Conservation (phyloP, 768 basidiomycete species). For the Tephrocybe rancida region DNA sequence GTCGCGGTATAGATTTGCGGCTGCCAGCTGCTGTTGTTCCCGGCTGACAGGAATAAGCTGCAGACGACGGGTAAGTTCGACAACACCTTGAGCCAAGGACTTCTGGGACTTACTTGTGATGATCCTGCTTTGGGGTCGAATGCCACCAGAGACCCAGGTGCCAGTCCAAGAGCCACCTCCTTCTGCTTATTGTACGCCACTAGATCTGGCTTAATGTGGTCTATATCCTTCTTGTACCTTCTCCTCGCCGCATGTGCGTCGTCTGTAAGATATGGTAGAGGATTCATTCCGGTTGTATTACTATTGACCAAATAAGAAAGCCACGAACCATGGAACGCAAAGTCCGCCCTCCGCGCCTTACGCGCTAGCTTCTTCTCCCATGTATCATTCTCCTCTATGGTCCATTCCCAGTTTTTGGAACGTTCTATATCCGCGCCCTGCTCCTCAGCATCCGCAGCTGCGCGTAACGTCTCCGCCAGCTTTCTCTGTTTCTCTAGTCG, state of each 20-base stretch:
- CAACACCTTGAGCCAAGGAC: not conserved
- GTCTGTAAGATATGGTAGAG: constrained; percentile 48
- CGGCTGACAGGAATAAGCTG: constrained; percentile 57
- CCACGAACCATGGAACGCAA: constrained; percentile 85
- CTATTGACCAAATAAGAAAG: constrained; percentile 6
- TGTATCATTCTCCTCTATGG: constrained; percentile 91
- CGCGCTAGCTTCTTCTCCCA: constrained; percentile 92
- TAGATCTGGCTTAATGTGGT: constrained; percentile 85
- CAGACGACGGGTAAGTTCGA: constrained; percentile 9
- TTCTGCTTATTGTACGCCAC: constrained; percentile 89
- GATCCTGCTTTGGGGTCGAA: constrained; percentile 56
- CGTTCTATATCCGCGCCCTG: constrained; percentile 91
- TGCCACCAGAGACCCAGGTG: constrained; percentile 65
- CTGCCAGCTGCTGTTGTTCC: constrained; percentile 71
- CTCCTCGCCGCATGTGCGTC: constrained; percentile 87
- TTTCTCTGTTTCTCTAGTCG: constrained; percentile 89
- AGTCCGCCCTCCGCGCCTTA: constrained; percentile 85
- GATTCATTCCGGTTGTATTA: no score
- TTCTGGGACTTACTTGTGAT: constrained; percentile 35
- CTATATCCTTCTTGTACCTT: constrained; percentile 91
- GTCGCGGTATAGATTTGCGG: constrained; percentile 88
- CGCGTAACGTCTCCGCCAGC: constrained; percentile 82
- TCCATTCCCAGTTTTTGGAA: constrained; percentile 93
- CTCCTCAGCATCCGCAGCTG: constrained; percentile 88
- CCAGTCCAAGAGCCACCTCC: constrained; percentile 77